Conservation (phyloP, 768 basidiomycete genomes). For the Tubosaeta sp. region DNA sequence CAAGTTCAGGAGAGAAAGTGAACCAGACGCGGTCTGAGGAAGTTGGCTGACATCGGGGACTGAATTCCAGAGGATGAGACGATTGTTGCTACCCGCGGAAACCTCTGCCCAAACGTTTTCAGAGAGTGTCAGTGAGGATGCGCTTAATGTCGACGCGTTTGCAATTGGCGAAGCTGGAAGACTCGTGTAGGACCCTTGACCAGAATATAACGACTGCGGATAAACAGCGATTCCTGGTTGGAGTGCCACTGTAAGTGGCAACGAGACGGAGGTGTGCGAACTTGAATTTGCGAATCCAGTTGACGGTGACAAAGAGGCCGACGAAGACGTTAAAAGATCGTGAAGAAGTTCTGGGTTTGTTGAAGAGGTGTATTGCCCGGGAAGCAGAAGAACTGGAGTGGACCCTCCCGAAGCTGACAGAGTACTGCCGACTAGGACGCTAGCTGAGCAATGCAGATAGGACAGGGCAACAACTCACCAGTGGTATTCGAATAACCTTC, state of each 20-base stretch:
- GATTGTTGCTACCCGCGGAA: conserved; percentile 48
- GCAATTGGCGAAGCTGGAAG: conserved; percentile 48
- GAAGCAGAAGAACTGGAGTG: conserved; percentile 59
- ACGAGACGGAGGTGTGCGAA: conserved; percentile 39
- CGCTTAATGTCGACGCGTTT: conserved; percentile 47
- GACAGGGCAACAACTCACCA: conserved; percentile 37
- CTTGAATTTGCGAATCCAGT: conserved; percentile 61
- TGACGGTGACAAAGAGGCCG: conserved; percentile 53
- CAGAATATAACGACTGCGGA: conserved; percentile 57
- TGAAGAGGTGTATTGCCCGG: conserved; percentile 69
- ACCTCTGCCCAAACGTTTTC: conserved; percentile 67
- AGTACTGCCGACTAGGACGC: conserved; percentile 59
- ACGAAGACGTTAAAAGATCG: conserved; percentile 59
- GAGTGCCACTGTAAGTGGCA: conserved; percentile 67
- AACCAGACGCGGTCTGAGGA: conserved; percentile 43
- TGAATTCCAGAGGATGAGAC: conserved; percentile 74
- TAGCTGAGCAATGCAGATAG: conserved; percentile 11
- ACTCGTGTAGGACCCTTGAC: conserved; percentile 53
- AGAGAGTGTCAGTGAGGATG: conserved; percentile 64
- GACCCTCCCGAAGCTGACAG: conserved; percentile 53
- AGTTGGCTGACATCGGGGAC: conserved; percentile 72
- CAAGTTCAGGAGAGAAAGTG: conserved; percentile 63
- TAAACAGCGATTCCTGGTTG: conserved; percentile 68
- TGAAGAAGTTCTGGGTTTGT: conserved; percentile 73
- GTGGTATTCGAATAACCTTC: conserved; percentile 74